Base-by-base conservation (phyloP, 306 rosid species). In the Malus sylvestris region DNA sequence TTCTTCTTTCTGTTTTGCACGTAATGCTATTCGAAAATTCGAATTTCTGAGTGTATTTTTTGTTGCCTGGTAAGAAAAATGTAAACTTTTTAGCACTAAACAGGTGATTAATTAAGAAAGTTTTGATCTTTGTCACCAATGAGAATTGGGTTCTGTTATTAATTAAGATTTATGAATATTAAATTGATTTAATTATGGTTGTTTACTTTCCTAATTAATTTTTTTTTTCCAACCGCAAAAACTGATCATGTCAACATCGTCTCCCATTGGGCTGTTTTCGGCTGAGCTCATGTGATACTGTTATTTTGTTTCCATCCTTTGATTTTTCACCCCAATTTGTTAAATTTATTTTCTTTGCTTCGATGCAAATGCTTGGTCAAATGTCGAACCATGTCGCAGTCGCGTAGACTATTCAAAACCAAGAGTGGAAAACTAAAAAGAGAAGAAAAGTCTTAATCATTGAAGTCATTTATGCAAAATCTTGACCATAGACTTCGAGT, bases 201-300 rank as follows among this genome's bases (percentile, higher is more conserved):
- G 38, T 9, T 4, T 66, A 35, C 18, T 61, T 61, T 27, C 19
- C 19, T 80, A 78, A 59, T 84, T 78, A 78, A 15, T 78, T 80
- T 76, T 75, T 76, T 75, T 80, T 75, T 80, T 66, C 72, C 80
- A 81, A 75, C 85, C 75, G 66, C 57, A 49, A 58, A 85, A 77
- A 64, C 72, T 15, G 81, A 82, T 61, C 59, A 33, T 70, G 77
- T 81, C 29, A 80, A 80, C 74, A 59, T n/a, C 74, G 86, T 79
- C 77, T 72, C 72, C 83, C 78, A 52, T 40, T 19, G 67, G 40
- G 75, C 79, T 88, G 79, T 81, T 82, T 76, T 45, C 76, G 79
- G 83, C 84, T 77, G 80, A 85, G 82, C 79, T 89, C 96, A 92
- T 86, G 91, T 88, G 91, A 89, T 87, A 85, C 82, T 32, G 70